These are phyloP conservation scores for Chrysanthemum lavandulifolium DNA, from an alignment of 129 eudicot species.

Conservation along the genomic window DNA sequence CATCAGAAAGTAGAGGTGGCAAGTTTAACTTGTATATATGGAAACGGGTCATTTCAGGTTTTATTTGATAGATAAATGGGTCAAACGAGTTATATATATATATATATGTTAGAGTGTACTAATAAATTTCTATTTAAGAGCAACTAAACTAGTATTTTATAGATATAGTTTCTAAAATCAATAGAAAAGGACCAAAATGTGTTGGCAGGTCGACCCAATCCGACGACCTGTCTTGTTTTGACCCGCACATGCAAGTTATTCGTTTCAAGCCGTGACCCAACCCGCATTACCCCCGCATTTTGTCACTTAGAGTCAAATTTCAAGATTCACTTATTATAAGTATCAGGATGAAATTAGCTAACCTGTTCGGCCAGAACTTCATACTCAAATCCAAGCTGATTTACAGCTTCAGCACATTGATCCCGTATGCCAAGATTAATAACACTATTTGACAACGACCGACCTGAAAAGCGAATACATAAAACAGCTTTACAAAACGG, in stretches of 20 bases:
- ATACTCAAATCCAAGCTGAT: conserved; percentile 57
- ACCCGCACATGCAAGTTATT: background rate
- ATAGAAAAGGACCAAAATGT: background rate
- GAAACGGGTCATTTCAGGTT: background rate
- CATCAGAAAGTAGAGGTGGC: background rate
- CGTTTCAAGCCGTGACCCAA: background rate
- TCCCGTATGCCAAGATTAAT: conserved; percentile 53
- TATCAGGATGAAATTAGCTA: conserved; percentile 7
- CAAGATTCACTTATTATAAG: background rate
- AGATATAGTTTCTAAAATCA: background rate
- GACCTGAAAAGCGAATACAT: conserved; percentile 37
- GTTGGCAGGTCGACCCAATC: background rate
- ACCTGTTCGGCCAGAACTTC: conserved; percentile 72
- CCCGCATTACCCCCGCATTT: background rate
- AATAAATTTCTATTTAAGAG: background rate
- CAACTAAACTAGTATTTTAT: background rate
- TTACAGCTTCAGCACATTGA: conserved; percentile 60
- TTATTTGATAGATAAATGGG: background rate
- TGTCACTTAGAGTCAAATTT: background rate
- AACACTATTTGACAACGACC: conserved; percentile 54
- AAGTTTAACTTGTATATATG: background rate
- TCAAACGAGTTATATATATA: background rate
- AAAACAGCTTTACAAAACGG: background rate
- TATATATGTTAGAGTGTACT: background rate
- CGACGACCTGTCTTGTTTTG: background rate